Percentiles rank a stretch among this genome's conserved stretches.
phyloP scores from a whole-genome alignment of 495 filamentous ascomycete species.

The Opeltia flavorubescens region DNA sequence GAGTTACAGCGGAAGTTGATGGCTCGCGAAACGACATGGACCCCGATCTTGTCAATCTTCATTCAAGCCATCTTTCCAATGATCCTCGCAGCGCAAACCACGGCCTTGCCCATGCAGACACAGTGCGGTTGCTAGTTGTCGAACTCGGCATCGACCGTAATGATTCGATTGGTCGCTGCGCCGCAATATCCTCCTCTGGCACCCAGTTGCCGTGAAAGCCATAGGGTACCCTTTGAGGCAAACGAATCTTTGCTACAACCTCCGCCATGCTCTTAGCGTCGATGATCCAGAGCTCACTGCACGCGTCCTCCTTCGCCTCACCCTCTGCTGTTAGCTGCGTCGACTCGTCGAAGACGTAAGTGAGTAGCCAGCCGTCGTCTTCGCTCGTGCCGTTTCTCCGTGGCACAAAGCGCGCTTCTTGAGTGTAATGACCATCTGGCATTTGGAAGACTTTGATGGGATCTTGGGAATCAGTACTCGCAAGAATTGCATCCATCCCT shows the following conservation, averaged over 20 bases:
- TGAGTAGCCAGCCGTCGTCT: constrained; percentile 48
- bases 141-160: not conserved
- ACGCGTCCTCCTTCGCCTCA: constrained; percentile 24
- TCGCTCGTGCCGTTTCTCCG: constrained; percentile 23
- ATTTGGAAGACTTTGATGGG: constrained; percentile 42
- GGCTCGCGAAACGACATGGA: too few relatives aligned
- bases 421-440: constrained; percentile 42
- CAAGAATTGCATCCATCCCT: constrained; percentile 29
- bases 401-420: constrained; percentile 50
- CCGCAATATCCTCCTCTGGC: constrained; percentile 35
- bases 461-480: constrained; percentile 27
- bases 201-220: constrained; percentile 56
- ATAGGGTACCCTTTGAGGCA: constrained; percentile 55
- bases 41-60: too few relatives aligned
- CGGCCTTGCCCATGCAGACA: not conserved
- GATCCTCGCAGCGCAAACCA: not conserved
- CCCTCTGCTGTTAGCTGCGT: constrained; percentile 35
- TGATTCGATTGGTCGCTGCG: constrained; percentile 20
- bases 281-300: constrained; percentile 49
- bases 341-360: constrained; percentile 43
- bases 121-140: not conserved
- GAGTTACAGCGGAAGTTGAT: too few relatives aligned
- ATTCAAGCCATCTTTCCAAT: not conserved
- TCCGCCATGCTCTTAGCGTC: constrained; percentile 43
- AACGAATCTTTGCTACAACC: constrained; percentile 35